Evolutionary conservation across 202 grass and related monocot species (phyloP).

Genomic region (Saccharum hybrid): DNA sequence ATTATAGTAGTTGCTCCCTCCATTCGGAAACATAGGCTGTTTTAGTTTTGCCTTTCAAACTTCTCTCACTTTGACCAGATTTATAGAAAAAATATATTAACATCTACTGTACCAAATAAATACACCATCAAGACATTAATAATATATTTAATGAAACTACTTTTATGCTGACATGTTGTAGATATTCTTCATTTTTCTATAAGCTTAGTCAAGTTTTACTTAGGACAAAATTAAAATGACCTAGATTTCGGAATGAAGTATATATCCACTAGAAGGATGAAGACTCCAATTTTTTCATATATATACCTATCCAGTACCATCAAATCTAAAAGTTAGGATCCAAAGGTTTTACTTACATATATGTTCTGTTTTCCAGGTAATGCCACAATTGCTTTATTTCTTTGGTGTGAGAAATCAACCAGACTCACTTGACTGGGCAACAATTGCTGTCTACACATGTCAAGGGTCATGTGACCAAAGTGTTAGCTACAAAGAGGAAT

Average conservation of each 20-base stretch:
- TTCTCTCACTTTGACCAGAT: not conserved
- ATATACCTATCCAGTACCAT: not conserved
- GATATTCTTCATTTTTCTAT: not conserved
- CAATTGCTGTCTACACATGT: constrained; percentile 81
- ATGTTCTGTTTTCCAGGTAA: constrained; percentile 73
- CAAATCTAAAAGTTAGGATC: not conserved
- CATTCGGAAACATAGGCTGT: not conserved
- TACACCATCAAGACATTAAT: not conserved
- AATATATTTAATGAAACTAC: not conserved
- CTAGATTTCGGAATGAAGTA: not conserved
- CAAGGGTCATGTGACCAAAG: constrained; percentile 72
- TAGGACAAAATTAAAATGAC: not conserved
- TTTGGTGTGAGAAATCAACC: constrained; percentile 78
- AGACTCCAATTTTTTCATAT: not conserved
- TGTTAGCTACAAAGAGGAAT: constrained; percentile 85
- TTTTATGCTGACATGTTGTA: not conserved
- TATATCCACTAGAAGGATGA: not conserved
- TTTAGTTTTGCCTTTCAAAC: constrained; percentile 8
- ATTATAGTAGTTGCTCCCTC: constrained; percentile 7
- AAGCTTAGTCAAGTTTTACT: not conserved
- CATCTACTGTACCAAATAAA: not conserved
- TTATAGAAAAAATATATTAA: not conserved
- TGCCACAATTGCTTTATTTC: constrained; percentile 90
- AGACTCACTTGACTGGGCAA: constrained; percentile 92
- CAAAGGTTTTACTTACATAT: constrained; percentile 32